Conservation (phyloP, 305 asterid genomes). For the Caryopteris hybrid region DNA sequence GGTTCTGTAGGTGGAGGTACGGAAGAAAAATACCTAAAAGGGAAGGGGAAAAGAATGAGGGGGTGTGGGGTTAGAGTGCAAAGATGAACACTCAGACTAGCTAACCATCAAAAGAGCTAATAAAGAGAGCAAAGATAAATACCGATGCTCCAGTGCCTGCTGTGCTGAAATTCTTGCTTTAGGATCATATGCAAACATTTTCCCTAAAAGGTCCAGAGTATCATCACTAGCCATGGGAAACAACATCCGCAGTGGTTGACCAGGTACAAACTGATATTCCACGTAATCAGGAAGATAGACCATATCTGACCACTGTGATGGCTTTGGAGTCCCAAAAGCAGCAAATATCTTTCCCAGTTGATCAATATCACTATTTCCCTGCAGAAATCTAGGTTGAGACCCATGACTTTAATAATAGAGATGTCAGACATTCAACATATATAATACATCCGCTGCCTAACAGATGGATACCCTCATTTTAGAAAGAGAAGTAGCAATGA, state of each 20-base stretch:
- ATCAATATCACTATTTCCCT: constrained; percentile 94
- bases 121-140: constrained; percentile 11
- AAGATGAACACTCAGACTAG: constrained; percentile 18
- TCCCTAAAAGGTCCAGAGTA: constrained; percentile 75
- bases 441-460: neutral
- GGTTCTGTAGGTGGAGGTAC: constrained; percentile 91
- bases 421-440: neutral
- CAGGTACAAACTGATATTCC: constrained; percentile 86
- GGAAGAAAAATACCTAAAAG: constrained; percentile 73
- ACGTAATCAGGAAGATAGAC: constrained; percentile 91
- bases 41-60: no score
- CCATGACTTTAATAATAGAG: constrained; percentile 1
- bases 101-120: neutral
- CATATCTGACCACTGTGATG: constrained; percentile 92
- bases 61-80: no score
- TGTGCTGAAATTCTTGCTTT: constrained; percentile 88
- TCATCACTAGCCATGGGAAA: constrained; percentile 96
- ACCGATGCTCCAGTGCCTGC: constrained; percentile 97
- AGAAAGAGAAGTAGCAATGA: neutral
- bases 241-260: constrained; percentile 78
- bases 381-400: constrained; percentile 13
- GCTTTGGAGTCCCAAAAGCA: constrained; percentile 92
- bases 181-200: constrained; percentile 90
- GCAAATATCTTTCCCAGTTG: constrained; percentile 94
- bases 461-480: neutral